Base-by-base conservation (phyloP, 805 yeast species). In the Metschnikowia matae region DNA sequence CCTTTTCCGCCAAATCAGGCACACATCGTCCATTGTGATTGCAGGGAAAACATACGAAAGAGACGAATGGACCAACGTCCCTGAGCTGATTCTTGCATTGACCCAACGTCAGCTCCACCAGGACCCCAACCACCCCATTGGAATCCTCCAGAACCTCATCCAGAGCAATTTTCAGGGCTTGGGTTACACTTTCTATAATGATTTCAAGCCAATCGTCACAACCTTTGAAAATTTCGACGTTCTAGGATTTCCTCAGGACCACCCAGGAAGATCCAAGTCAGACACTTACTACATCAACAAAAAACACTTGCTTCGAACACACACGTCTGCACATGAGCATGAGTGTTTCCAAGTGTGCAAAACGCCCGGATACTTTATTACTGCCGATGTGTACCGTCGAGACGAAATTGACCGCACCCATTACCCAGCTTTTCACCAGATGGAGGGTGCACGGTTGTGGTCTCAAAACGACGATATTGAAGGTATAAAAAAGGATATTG, bases 361-460 rank as follows among this genome's bases (percentile, higher is more conserved):
- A 26, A 83, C 92, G 0, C 90, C 96, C 0, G 98, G 98, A 0
- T 94, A 87, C 67, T 78, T 94, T 56, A 91, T 94, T 43, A 80
- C 96, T 11, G 99, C 98, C 1, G 99, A 94, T 67, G 99, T 94
- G 8, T 94, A 91, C 64, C 79, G 99, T 62, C 79, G 96, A 61
- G 99, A 94, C 68, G 96, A 92, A 61, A 89, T 94, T 50, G 99
- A 94, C 67, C 78, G 88, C 56, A 90, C 98, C 0, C 99, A 94
- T 66, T 94, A 94, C 64, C 98, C 99, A 1, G 97, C 87, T 0
- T 94, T 94, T 70, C 97, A 94, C 62, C 99, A 94, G 68, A 82
- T 94, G 89, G 99, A 94, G 69, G 99, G 98, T 43, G 97, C 96
- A 2, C 74, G 94, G 52, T 67, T 85, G 2, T 94, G 98, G 98